Conservation (phyloP, 768 basidiomycete species). For the Auriscalpium vulgare region DNA sequence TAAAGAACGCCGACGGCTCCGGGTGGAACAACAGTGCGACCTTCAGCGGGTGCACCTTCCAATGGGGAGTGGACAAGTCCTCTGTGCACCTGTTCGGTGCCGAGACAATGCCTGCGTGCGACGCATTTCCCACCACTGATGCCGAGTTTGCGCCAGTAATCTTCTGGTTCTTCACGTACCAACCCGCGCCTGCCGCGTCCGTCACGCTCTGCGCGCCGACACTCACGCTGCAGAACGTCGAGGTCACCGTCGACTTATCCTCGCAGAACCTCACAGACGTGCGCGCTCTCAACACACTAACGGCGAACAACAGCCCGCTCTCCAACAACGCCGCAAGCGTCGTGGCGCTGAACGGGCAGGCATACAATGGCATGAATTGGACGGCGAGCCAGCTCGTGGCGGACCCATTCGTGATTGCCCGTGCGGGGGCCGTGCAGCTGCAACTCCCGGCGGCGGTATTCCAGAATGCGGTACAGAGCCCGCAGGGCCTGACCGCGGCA, state of each 20-base stretch:
- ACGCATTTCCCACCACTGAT: conserved; percentile 21
- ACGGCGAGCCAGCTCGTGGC: conserved; percentile 27
- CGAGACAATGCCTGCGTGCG: neutral
- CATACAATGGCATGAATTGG: conserved; percentile 50
- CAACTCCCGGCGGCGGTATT: conserved; percentile 46
- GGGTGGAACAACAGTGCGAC: conserved; percentile 38
- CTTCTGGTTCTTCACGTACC: conserved; percentile 50
- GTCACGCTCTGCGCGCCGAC: conserved; percentile 41
- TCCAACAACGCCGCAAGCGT: conserved; percentile 31
- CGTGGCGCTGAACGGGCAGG: conserved; percentile 33
- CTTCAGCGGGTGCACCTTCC: conserved; percentile 32
- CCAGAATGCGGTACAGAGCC: conserved; percentile 34
- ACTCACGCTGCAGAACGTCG: conserved; percentile 38
- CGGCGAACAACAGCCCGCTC: conserved; percentile 27
- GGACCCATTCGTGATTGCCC: conserved; percentile 31
- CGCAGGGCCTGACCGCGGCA: conserved; percentile 29
- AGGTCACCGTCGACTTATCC: conserved; percentile 35
- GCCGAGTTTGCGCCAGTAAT: conserved; percentile 39
- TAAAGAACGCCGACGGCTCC: conserved; percentile 19
- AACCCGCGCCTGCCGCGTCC: conserved; percentile 31
- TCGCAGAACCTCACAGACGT: conserved; percentile 38
- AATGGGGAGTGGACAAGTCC: conserved; percentile 33
- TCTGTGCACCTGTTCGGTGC: conserved; percentile 37
- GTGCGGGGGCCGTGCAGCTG: conserved; percentile 37
- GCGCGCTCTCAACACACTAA: conserved; percentile 31